phyloP scores from a whole-genome alignment of 208 protist genomes.

The Trypanosoma platydactyli region DNA sequence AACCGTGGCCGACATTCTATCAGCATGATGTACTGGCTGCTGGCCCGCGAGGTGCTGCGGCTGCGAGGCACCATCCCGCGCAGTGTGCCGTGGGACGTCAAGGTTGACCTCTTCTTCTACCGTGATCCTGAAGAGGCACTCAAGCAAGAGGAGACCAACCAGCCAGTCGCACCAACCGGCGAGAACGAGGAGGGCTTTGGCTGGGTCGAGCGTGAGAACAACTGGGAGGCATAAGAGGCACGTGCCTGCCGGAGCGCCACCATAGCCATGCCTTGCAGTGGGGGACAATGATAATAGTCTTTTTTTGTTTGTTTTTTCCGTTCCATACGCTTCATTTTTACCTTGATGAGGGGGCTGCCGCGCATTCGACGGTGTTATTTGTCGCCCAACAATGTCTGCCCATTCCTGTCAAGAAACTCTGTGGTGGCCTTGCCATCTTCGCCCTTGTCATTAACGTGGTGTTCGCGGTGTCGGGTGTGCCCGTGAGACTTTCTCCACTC shows the following conservation, averaged over 20 bases:
- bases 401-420: neutral
- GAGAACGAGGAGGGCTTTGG: conserved; percentile 66
- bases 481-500: too few relatives aligned
- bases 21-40: conserved; percentile 99
- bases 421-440: too few relatives aligned
- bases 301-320: conserved; percentile 11
- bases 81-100: conserved; percentile 96
- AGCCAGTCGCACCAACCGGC: conserved; percentile 29
- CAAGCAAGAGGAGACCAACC: conserved; percentile 76
- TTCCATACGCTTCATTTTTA: too few relatives aligned
- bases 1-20: conserved; percentile 96
- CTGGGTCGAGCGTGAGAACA: conserved; percentile 88
- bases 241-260: too few relatives aligned
- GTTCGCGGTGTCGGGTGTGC: too few relatives aligned
- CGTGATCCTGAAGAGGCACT: conserved; percentile 93
- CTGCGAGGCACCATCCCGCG: conserved; percentile 94
- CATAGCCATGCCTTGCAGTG: too few relatives aligned
- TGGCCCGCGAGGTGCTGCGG: conserved; percentile 97
- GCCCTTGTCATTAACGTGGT: too few relatives aligned
- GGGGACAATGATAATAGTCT: conserved; percentile 20
- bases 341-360: conserved; percentile 1
- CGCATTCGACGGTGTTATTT: conserved; percentile 27
- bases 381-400: conserved; percentile 26
- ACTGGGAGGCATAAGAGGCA: conserved; percentile 74
- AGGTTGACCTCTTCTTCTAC: conserved; percentile 99